Evolutionary conservation across 2,329 filamentous ascomycete species (phyloP), one percentile per base, ranked within the genome.

Genomic region (Colletotrichum tofieldiae): DNA sequence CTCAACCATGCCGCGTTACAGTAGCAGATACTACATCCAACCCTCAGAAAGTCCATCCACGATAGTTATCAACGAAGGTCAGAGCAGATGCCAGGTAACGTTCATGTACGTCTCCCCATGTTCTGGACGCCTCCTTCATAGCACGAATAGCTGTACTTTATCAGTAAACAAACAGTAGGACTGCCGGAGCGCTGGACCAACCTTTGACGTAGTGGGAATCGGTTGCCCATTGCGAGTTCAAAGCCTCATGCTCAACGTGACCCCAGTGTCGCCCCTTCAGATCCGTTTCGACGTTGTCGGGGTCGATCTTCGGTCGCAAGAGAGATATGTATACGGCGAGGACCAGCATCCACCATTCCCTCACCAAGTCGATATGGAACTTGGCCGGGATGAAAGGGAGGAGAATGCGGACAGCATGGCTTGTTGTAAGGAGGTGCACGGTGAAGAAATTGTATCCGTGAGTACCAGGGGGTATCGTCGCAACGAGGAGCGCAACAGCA

Each of bases 171-270:
- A 23, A 14, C 39, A 55, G 23, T 14, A 61, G 9, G 8, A 7
- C n/a, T 9, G 12, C 5, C 32, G 54, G 29, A 37, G 16, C 12
- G 7, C 20, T 14, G 26, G 37, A 75, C 85, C 80, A 82, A 91
- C 93, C 91, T 84, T 98, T 97, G 41, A 98, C 91, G 78, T 91
- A 98, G 82, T 97, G 93, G 23, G 93, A 89, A 82, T 98, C 94
- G 1, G 88, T 90, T 12, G 90, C 86, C 83, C 91, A 91, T 63
- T 88, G 81, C 12, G 92, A 92, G 65, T 89, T 90, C 23, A 98
- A 78, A 2, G 93, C 94, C 81, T 91, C 89, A 64, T 93, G 84
- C 64, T 92, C 88, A 6, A 96, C 92, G 81, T 93, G 93, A 7
- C 90, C 88, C 96, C 96, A 99, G 61, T 89, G 87, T 77, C 91